Conservation (phyloP, 106 monocot genomes). For the Iris macrosiphon region DNA sequence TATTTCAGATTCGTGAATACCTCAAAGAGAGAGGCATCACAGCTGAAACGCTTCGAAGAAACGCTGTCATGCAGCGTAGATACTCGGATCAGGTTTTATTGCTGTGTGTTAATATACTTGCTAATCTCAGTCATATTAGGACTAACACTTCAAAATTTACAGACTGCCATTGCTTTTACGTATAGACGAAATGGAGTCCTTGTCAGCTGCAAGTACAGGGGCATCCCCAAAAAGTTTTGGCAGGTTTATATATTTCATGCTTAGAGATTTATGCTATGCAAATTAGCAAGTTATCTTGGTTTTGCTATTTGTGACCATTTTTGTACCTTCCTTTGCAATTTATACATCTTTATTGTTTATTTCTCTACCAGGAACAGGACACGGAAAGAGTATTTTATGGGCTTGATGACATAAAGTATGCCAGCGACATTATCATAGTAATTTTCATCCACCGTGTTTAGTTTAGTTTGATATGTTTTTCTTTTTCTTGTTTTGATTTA, state of each 20-base stretch:
- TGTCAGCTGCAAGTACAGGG: conserved; percentile 81
- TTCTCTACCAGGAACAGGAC: conserved; percentile 44
- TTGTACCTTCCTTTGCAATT: background rate
- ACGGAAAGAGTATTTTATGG: conserved; percentile 89
- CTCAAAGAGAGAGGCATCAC: conserved; percentile 51
- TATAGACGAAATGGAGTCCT: conserved; percentile 66
- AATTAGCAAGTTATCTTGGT: background rate
- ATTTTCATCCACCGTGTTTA: conserved; percentile 10
- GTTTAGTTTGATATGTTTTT: conserved; percentile 6
- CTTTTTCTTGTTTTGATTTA: background rate
- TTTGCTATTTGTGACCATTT: background rate
- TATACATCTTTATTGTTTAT: conserved; percentile 7
- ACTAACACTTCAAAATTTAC: conserved; percentile 10
- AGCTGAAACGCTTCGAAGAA: conserved; percentile 54
- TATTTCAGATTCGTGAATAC: conserved; percentile 49
- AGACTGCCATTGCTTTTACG: conserved; percentile 85
- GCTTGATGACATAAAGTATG: conserved; percentile 71
- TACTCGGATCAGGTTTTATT: conserved; percentile 27
- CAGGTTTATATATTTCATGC: conserved; percentile 36
- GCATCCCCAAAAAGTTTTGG: conserved; percentile 55
- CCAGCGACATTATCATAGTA: conserved; percentile 82
- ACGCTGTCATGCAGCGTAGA: conserved; percentile 46
- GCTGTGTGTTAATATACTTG: too few relatives aligned
- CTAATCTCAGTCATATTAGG: too few relatives aligned
- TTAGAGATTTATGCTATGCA: conserved; percentile 1